Evolutionary conservation across 331 rosid species (phyloP), one percentile per base, ranked within the genome.

Genomic region (Stylosanthes scabra): DNA sequence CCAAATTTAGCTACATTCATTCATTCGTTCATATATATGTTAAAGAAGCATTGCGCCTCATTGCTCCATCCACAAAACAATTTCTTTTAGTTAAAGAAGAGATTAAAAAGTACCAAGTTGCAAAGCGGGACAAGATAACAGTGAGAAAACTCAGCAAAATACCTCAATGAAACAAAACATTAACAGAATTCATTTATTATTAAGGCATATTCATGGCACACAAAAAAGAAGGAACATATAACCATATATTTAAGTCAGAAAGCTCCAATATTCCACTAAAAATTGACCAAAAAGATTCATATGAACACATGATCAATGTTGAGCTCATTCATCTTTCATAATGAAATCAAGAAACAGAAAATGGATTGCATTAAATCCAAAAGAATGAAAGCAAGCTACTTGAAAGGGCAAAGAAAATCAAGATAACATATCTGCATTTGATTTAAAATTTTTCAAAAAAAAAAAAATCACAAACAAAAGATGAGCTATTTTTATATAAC

Each of bases 121-220:
- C 27, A 52, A 52, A 8, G 20, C 25, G 8, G 10, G 50, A 34
- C 58, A 52, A 14, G 50, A 3, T 34, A 68, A 56, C 16, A 14
- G 50, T 50, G 46, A 39, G 50, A 59, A 49, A 9, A 55, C 11
- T 39, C 42, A 44, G 9, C 67, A 34, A n/a, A 45, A 34, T 10
- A 37, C 72, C 46, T 44, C 12, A 6, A 8, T 54, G 66, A 42
- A 59, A 55, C 65, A 66, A 27, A 52, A n/a, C 15, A 40, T 8
- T 13, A 58, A 59, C 5, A 27, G 15, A 13, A 52, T 42, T 6
- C 61, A 42, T 20, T 42, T 6, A 28, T 52, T 55, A 20, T 10
- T 11, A 74, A 74, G 9, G 47, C 56, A 59, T 39, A 12, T 74
- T 47, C 66, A 29, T 20, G 42, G 11, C 62, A 25, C 6, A 25